Evolutionary conservation across 371 early-diverging fungal genomes (phyloP).

Genomic region (Lichtheimia ornata): DNA sequence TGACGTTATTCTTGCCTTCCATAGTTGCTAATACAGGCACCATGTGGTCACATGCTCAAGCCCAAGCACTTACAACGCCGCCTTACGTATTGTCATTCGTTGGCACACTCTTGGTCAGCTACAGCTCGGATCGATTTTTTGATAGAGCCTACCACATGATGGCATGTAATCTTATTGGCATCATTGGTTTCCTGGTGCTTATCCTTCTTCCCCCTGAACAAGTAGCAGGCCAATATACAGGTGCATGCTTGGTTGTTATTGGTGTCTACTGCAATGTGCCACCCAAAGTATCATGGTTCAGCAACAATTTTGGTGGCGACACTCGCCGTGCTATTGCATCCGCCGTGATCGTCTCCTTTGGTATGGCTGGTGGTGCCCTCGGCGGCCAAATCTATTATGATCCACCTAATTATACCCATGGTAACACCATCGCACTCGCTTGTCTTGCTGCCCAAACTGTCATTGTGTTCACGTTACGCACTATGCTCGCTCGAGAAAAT

Average conservation of each 20-base stretch:
- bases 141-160: slow-evolving; percentile 40
- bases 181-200: slow-evolving; percentile 29
- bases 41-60: slow-evolving; percentile 26
- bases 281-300: slow-evolving; percentile 38
- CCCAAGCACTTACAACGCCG: slow-evolving; percentile 38
- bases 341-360: slow-evolving; percentile 39
- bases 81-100: slow-evolving; percentile 29
- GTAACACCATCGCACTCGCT: slow-evolving; percentile 20
- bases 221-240: slow-evolving; percentile 19
- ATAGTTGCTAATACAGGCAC: slow-evolving; percentile 34
- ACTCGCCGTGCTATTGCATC: slow-evolving; percentile 42
- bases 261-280: slow-evolving; percentile 31
- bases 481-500: slow-evolving; percentile 25
- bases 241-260: slow-evolving; percentile 25
- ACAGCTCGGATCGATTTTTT: slow-evolving; percentile 36
- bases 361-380: slow-evolving; percentile 33
- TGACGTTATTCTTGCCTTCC: slow-evolving; percentile 41
- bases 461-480: slow-evolving; percentile 23
- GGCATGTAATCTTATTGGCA: slow-evolving; percentile 19
- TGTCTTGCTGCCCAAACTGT: slow-evolving; percentile 26
- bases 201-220: slow-evolving; percentile 18
- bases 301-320: slow-evolving; percentile 38
- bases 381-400: slow-evolving; percentile 41
- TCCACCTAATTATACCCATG: slow-evolving; percentile 13
- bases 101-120: slow-evolving; percentile 24